Evolutionary conservation across 1,284 basidiomycete species (phyloP).

Genomic region (Irpex sp.): DNA sequence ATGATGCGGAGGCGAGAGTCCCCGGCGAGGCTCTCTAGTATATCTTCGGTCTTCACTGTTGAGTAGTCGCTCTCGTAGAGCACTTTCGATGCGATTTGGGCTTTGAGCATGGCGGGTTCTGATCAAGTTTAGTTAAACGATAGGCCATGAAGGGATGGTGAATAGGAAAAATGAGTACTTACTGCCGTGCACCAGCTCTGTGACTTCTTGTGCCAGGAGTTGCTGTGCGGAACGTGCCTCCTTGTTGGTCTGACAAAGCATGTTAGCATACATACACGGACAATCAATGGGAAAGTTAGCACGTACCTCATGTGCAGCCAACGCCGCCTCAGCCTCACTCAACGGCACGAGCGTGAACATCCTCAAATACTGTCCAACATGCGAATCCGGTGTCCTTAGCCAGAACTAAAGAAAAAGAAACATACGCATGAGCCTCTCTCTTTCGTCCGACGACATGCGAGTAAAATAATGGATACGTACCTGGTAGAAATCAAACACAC

Average conservation of each 20-base stretch:
- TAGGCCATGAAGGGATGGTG: too few species aligned
- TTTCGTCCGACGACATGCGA: background rate
- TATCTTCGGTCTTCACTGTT: constrained; percentile 41
- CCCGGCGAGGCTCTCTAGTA: constrained; percentile 52
- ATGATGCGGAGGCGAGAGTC: constrained; percentile 57
- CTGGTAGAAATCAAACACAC: constrained; percentile 90
- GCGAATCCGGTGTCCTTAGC: constrained; percentile 76
- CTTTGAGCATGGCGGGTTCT: constrained; percentile 44
- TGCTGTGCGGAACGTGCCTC: constrained; percentile 71
- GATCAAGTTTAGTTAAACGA: constrained; percentile 2
- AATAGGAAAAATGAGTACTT: constrained; percentile 20
- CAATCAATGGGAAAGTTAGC: constrained; percentile 1
- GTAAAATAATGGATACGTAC: constrained; percentile 35
- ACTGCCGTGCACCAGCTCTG: constrained; percentile 85
- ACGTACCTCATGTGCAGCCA: constrained; percentile 57
- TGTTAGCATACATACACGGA: background rate
- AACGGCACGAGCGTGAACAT: constrained; percentile 81
- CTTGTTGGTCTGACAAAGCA: constrained; percentile 40
- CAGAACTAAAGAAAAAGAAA: constrained; percentile 68
- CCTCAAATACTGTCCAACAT: constrained; percentile 79
- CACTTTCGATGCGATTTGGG: constrained; percentile 56
- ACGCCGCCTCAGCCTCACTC: constrained; percentile 52
- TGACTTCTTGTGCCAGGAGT: constrained; percentile 84
- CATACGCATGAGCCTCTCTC: background rate
- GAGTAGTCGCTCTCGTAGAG: constrained; percentile 54